These are phyloP conservation scores for Ceraceosorus guamensis DNA, from an alignment of 1,284 basidiomycete species.

Conservation along the genomic window DNA sequence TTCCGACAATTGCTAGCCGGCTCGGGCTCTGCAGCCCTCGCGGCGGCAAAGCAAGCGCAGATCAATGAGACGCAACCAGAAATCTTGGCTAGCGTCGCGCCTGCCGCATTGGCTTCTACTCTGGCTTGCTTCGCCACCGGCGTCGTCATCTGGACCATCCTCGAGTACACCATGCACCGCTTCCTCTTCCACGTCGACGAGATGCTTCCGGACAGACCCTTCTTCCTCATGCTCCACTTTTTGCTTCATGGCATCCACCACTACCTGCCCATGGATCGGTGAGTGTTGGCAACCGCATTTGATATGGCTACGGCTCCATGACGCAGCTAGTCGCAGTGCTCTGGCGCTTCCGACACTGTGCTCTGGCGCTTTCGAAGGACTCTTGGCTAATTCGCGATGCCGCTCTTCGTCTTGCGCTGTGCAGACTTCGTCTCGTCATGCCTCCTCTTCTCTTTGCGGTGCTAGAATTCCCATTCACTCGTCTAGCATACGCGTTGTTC, in stretches of 20 bases:
- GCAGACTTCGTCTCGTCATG: conserved; percentile 74
- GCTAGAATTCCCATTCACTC: conserved; percentile 80
- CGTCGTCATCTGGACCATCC: conserved; percentile 83
- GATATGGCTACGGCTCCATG: too few relatives aligned
- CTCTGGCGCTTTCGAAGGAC: too few relatives aligned
- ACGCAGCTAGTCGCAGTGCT: too few relatives aligned
- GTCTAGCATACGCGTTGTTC: conserved; percentile 75
- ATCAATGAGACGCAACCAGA: conserved; percentile 6
- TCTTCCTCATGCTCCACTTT: conserved; percentile 82
- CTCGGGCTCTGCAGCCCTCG: neutral
- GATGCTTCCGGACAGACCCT: conserved; percentile 73
- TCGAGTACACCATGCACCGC: conserved; percentile 92
- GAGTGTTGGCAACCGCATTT: too few relatives aligned
- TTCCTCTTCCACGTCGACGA: conserved; percentile 97
- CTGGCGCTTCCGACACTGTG: too few relatives aligned
- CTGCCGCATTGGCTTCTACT: conserved; percentile 37
- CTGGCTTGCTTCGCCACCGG: conserved; percentile 67
- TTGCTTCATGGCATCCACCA: conserved; percentile 93
- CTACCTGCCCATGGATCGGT: conserved; percentile 93
- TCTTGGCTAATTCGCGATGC: too few relatives aligned
- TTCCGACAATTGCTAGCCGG: too few relatives aligned
- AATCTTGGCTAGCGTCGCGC: conserved; percentile 13
- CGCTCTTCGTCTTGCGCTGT: too few relatives aligned
- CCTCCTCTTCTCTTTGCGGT: conserved; percentile 76
- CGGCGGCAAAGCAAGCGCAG: neutral